phyloP scores from a whole-genome alignment of 2,329 filamentous ascomycete species.

The Cryphonectria japonica region DNA sequence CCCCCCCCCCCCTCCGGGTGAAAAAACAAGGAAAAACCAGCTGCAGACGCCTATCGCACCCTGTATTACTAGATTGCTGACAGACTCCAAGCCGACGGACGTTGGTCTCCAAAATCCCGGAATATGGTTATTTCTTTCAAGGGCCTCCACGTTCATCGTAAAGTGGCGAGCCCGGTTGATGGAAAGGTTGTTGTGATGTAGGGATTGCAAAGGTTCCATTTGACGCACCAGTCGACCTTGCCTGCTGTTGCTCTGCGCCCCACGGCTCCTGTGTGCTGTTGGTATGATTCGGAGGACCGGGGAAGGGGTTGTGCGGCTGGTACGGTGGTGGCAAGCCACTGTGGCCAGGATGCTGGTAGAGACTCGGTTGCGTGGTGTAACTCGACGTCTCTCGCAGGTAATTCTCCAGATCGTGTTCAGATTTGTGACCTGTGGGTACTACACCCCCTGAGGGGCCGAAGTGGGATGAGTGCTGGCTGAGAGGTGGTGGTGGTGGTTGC shows the following conservation, averaged over 20 bases:
- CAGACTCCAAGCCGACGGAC: background rate
- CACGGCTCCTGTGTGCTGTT: background rate
- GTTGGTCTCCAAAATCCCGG: background rate
- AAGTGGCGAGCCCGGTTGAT: background rate
- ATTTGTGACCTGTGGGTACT: background rate
- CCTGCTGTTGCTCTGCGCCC: background rate
- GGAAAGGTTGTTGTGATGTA: conserved; percentile 17
- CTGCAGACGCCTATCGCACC: background rate
- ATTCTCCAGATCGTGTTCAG: background rate
- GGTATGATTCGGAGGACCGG: background rate
- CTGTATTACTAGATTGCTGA: background rate
- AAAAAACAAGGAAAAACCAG: background rate
- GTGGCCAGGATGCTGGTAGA: conserved; percentile 8
- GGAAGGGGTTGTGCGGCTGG: conserved; percentile 16
- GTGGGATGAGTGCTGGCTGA: background rate
- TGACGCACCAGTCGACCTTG: conserved; percentile 4
- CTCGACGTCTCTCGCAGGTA: conserved; percentile 4
- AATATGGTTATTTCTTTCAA: background rate
- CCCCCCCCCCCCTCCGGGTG: background rate
- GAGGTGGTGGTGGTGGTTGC: background rate
- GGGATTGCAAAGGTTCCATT: conserved; percentile 36
- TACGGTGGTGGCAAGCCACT: conserved; percentile 14
- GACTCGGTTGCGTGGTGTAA: conserved; percentile 10
- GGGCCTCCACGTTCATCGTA: background rate
- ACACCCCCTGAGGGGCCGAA: background rate